Conservation (phyloP, 2,329 filamentous ascomycete genomes). For the Pseudovirgaria hyperparasitica region DNA sequence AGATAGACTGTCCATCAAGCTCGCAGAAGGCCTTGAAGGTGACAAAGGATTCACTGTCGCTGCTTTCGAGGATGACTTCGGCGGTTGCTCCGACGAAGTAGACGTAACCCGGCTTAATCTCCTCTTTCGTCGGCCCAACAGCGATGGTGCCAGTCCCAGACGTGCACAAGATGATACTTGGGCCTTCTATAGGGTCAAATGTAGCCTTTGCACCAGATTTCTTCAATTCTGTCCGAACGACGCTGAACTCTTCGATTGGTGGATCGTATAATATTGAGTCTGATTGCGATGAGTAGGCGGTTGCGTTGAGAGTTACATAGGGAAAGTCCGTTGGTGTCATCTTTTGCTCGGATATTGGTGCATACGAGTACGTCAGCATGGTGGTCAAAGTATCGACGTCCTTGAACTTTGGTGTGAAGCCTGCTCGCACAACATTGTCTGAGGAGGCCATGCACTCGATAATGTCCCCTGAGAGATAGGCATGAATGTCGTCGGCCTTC, state of each 20-base stretch:
- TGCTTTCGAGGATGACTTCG: conserved; percentile 63
- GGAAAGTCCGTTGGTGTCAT: conserved; percentile 78
- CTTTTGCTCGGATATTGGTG: conserved; percentile 89
- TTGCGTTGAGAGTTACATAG: conserved; percentile 69
- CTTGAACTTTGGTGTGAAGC: conserved; percentile 98
- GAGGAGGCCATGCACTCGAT: conserved; percentile 98
- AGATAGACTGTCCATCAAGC: too few species aligned
- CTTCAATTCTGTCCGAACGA: conserved; percentile 68
- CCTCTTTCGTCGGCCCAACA: conserved; percentile 69
- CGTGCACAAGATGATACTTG: conserved; percentile 88
- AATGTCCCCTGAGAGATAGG: conserved; percentile 85
- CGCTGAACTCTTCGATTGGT: conserved; percentile 91
- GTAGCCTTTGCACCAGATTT: conserved; percentile 64
- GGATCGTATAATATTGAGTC: conserved; percentile 73
- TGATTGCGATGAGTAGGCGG: conserved; percentile 67
- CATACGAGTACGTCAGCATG: conserved; percentile 92
- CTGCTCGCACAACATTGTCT: conserved; percentile 96
- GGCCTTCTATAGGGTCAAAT: conserved; percentile 76
- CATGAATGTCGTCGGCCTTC: conserved; percentile 93
- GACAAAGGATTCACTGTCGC: conserved; percentile 56
- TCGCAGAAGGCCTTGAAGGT: conserved; percentile 95
- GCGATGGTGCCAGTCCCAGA: conserved; percentile 69
- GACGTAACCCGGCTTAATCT: conserved; percentile 40
- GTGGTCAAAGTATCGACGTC: conserved; percentile 78
- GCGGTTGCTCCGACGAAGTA: conserved; percentile 72